These are phyloP conservation scores for Epichloe scottii DNA, from an alignment of 2,329 filamentous ascomycete species.

Conservation along the genomic window DNA sequence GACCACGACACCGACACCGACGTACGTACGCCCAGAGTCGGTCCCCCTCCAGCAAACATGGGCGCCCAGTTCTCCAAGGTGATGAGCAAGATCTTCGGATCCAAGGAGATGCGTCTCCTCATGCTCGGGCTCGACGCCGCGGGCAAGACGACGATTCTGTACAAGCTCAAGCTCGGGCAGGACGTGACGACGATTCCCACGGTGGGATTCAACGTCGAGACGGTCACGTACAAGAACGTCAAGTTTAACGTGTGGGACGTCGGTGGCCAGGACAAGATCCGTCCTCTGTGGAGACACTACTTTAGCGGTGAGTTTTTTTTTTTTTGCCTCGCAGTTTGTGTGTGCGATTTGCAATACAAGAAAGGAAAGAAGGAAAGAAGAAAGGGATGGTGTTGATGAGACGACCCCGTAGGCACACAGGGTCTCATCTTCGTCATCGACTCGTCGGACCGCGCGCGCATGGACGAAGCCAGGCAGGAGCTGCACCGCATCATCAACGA, in stretches of 20 bases:
- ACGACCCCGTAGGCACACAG: slow-evolving; percentile 58
- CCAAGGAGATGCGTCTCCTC: slow-evolving; percentile 96
- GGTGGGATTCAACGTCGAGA: slow-evolving; percentile 98
- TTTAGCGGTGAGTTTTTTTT: slow-evolving; percentile 53
- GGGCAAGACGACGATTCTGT: slow-evolving; percentile 97
- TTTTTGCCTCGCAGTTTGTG: background rate
- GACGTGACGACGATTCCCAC: slow-evolving; percentile 97
- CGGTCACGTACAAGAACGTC: slow-evolving; percentile 97
- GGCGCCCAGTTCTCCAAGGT: slow-evolving; percentile 89
- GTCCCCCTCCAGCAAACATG: slow-evolving; percentile 43
- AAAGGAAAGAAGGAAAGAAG: too few species aligned
- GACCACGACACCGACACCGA: too few species aligned
- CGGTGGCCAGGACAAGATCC: slow-evolving; percentile 97
- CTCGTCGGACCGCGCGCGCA: slow-evolving; percentile 79
- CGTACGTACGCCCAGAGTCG: background rate
- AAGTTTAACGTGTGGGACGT: slow-evolving; percentile 99
- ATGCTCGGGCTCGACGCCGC: slow-evolving; percentile 97
- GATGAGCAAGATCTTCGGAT: slow-evolving; percentile 98
- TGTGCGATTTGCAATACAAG: too few species aligned
- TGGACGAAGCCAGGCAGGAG: slow-evolving; percentile 87
- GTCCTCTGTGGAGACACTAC: slow-evolving; percentile 95
- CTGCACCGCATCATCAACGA: slow-evolving; percentile 96
- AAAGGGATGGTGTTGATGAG: background rate
- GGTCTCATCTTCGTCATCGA: slow-evolving; percentile 98
- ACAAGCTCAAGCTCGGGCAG: slow-evolving; percentile 97